Evolutionary conservation across 306 rosid genomes (phyloP).

Genomic region (Betula pendula): DNA sequence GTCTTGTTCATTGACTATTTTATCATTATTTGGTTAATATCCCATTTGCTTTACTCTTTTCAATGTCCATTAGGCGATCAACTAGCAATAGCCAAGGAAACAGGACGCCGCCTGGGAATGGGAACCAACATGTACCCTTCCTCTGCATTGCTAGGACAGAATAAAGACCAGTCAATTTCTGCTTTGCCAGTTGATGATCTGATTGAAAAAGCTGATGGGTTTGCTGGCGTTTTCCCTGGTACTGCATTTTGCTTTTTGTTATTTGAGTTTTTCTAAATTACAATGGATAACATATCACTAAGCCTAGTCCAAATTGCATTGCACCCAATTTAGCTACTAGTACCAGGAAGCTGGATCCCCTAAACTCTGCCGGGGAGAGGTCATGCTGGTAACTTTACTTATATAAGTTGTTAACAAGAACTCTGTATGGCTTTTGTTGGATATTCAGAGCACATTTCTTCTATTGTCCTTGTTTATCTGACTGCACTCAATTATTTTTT

Average conservation of each 20-base stretch:
- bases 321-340: constrained; percentile 10
- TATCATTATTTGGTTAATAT: not conserved
- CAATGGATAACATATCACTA: not conserved
- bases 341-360: constrained; percentile 14
- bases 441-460: not conserved
- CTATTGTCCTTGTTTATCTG: constrained; percentile 12
- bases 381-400: not conserved
- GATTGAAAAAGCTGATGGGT: constrained; percentile 86
- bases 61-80: constrained; percentile 65
- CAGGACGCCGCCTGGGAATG: constrained; percentile 87
- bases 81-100: constrained; percentile 82
- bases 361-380: constrained; percentile 4
- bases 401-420: constrained; percentile 2
- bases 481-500: constrained; percentile 3
- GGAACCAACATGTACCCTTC: constrained; percentile 94
- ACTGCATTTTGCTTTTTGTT: constrained; percentile 3
- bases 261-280: not conserved
- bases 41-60: not conserved
- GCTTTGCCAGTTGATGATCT: constrained; percentile 81
- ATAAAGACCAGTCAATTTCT: constrained; percentile 56
- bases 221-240: constrained; percentile 92
- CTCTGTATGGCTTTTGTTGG: not conserved
- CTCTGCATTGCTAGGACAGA: constrained; percentile 66
- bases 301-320: constrained; percentile 7
- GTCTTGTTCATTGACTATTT: not conserved